These are phyloP conservation scores for Blastocystis sp. DNA, from an alignment of 352 stramenopile species.

Conservation along the genomic window DNA sequence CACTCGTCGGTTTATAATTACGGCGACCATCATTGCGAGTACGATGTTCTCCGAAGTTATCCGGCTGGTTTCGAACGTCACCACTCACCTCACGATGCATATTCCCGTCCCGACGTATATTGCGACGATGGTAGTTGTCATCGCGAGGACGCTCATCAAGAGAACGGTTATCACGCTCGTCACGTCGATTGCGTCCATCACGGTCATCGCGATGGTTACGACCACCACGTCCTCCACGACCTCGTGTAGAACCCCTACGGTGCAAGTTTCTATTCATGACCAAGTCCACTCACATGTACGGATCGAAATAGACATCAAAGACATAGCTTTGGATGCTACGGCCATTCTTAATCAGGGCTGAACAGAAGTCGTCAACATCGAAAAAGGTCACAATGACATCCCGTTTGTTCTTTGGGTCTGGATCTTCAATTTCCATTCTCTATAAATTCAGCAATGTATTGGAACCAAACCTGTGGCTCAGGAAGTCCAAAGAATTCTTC, in stretches of 20 bases:
- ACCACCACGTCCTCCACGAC: neutral
- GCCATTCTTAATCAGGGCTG: conserved; percentile 27
- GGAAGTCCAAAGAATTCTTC: conserved; percentile 11
- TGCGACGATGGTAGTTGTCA: neutral
- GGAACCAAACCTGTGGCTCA: neutral
- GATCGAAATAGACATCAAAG: conserved; percentile 46
- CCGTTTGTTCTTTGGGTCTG: conserved; percentile 19
- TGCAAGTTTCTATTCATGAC: conserved; percentile 37
- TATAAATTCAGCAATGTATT: neutral
- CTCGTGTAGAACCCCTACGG: neutral
- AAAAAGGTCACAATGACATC: conserved; percentile 50
- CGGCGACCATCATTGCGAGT: no score
- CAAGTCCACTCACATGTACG: neutral
- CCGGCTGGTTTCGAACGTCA: neutral
- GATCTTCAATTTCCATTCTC: conserved; percentile 34
- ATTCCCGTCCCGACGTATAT: neutral
- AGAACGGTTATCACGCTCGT: neutral
- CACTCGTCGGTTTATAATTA: no score
- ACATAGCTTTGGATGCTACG: conserved; percentile 34
- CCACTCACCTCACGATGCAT: neutral
- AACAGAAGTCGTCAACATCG: conserved; percentile 31
- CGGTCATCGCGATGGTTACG: neutral
- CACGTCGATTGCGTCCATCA: neutral
- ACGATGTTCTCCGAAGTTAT: neutral
- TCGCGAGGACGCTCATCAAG: neutral